Evolutionary conservation across 306 rosid genomes (phyloP).

Genomic region (Calophaca sinica): DNA sequence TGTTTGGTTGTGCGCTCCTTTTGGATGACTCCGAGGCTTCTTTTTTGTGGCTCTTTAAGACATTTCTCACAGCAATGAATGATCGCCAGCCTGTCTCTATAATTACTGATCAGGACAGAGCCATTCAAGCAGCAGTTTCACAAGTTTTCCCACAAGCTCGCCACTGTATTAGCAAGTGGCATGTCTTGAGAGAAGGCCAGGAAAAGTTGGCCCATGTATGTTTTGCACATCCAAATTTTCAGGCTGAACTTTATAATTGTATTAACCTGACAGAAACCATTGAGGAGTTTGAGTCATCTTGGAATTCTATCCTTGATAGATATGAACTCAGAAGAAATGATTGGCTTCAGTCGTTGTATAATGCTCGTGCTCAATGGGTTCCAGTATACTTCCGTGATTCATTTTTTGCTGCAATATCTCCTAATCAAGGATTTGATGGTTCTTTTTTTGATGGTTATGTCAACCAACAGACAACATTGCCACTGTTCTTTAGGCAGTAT

Average conservation of each 20-base stretch:
- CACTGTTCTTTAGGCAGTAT: slow-evolving; percentile 90
- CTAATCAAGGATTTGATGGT: slow-evolving; percentile 72
- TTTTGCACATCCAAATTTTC: slow-evolving; percentile 75
- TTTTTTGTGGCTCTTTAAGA: slow-evolving; percentile 82
- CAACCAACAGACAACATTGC: slow-evolving; percentile 83
- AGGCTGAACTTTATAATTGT: slow-evolving; percentile 86
- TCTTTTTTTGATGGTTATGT: slow-evolving; percentile 89
- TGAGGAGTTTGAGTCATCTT: slow-evolving; percentile 90
- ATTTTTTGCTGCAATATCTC: slow-evolving; percentile 82
- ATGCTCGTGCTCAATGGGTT: slow-evolving; percentile 86
- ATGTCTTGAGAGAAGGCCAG: slow-evolving; percentile 93
- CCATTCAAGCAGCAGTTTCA: slow-evolving; percentile 77
- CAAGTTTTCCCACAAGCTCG: slow-evolving; percentile 88
- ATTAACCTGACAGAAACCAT: slow-evolving; percentile 92
- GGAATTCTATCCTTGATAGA: slow-evolving; percentile 81
- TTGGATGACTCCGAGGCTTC: slow-evolving; percentile 92
- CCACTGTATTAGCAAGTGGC: slow-evolving; percentile 86
- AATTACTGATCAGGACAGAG: slow-evolving; percentile 82
- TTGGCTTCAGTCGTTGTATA: slow-evolving; percentile 81
- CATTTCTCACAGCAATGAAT: slow-evolving; percentile 89
- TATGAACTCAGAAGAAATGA: slow-evolving; percentile 83
- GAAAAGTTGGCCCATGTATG: slow-evolving; percentile 86
- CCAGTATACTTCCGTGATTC: slow-evolving; percentile 90
- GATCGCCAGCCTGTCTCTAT: slow-evolving; percentile 77
- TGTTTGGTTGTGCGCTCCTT: slow-evolving; percentile 93